Evolutionary conservation across 352 stramenopile species (phyloP).

Genomic region (Phytophthora colocasiae): DNA sequence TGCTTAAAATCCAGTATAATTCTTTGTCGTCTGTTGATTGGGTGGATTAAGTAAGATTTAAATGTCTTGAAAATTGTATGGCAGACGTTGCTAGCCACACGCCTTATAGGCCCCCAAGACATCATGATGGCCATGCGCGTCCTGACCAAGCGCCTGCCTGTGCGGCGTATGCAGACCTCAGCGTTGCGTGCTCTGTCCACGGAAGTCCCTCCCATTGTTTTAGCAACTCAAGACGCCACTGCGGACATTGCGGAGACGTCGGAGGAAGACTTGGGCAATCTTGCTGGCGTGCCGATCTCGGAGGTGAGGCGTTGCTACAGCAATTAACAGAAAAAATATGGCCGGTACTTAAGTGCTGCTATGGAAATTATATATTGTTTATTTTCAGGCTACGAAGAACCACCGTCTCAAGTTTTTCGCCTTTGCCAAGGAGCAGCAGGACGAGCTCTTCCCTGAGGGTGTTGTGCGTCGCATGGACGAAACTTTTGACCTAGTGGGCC

Average conservation of each 20-base stretch:
- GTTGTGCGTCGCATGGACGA: constrained; percentile 76
- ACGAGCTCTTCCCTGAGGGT: constrained; percentile 77
- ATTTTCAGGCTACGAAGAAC: constrained; percentile 53
- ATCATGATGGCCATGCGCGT: constrained; percentile 69
- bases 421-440: constrained; percentile 78
- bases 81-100: constrained; percentile 32
- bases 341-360: background rate
- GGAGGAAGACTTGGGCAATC: constrained; percentile 50
- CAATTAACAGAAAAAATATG: background rate
- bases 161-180: constrained; percentile 33
- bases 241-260: constrained; percentile 14
- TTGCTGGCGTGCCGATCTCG: constrained; percentile 64
- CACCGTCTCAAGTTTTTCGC: constrained; percentile 85
- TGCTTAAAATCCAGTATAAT: constrained; percentile 19
- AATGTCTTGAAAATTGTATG: constrained; percentile 14
- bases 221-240: background rate
- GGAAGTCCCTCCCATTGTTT: constrained; percentile 20
- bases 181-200: constrained; percentile 52
- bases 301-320: constrained; percentile 37
- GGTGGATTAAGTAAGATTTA: constrained; percentile 17
- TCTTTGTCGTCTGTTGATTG: constrained; percentile 10
- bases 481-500: constrained; percentile 84
- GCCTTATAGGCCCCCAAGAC: constrained; percentile 25
- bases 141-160: constrained; percentile 44
- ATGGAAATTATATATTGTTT: background rate